These are phyloP conservation scores for Blastobotrys ciferrii DNA, from an alignment of 1,139 yeast genomes.

Conservation along the genomic window DNA sequence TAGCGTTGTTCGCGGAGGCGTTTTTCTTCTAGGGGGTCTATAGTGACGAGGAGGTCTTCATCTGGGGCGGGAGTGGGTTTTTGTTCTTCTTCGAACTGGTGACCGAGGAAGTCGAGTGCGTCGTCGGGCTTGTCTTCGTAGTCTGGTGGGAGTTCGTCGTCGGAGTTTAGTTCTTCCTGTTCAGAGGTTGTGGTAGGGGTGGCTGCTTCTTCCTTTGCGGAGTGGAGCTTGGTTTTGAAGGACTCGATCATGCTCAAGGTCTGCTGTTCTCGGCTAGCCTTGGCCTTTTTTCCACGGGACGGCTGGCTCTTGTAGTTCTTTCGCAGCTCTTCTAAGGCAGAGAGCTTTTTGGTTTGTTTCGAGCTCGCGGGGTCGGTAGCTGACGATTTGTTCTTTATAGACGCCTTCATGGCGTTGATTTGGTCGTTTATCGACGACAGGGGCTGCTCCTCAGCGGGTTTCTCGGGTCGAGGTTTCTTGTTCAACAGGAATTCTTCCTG, in stretches of 20 bases:
- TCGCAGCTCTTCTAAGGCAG: constrained; percentile 12
- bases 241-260: constrained; percentile 24
- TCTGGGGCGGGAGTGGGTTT: constrained; percentile 17
- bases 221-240: constrained; percentile 29
- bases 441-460: neutral
- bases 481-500: neutral
- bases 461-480: neutral
- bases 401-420: constrained; percentile 13
- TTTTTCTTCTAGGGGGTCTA: constrained; percentile 23
- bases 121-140: constrained; percentile 27
- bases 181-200: too few species aligned
- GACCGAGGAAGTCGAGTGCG: constrained; percentile 27
- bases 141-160: constrained; percentile 31
- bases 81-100: constrained; percentile 26
- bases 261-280: constrained; percentile 15
- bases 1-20: constrained; percentile 14
- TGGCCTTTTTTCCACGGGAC: constrained; percentile 15
- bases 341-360: constrained; percentile 6
- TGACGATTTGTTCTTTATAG: constrained; percentile 11
- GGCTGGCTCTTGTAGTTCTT: constrained; percentile 6
- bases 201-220: constrained; percentile 14
- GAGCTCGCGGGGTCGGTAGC: too few species aligned
- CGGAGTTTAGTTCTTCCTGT: constrained; percentile 19
- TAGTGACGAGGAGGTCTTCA: constrained; percentile 30
- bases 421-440: constrained; percentile 14